Evolutionary conservation across 306 rosid genomes (phyloP).

Genomic region (Quercus parvula): DNA sequence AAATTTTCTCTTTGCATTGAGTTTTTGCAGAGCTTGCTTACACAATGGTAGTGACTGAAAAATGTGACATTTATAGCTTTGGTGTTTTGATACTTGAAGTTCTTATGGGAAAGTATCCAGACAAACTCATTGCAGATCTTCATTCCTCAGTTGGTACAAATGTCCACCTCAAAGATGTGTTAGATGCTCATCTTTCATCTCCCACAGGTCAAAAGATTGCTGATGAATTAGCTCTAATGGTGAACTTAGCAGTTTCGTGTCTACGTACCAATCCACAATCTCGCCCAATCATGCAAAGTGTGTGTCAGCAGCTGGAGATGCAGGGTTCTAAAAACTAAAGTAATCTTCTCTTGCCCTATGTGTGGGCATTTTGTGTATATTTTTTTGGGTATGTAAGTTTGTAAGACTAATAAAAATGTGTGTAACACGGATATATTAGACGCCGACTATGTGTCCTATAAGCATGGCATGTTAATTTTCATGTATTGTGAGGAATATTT

Average conservation of each 20-base stretch:
- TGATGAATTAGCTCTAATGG: constrained; percentile 16
- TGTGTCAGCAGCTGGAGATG: neutral
- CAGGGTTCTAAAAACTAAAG: too few relatives aligned
- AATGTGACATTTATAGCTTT: neutral
- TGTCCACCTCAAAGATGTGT: constrained; percentile 23
- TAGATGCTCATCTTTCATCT: constrained; percentile 22
- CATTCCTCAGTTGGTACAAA: neutral
- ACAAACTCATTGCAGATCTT: neutral
- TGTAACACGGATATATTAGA: too few relatives aligned
- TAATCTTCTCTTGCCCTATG: too few relatives aligned
- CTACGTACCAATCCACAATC: constrained; percentile 19
- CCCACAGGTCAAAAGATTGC: neutral
- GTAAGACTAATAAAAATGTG: too few relatives aligned
- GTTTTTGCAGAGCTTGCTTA: neutral
- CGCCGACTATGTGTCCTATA: too few relatives aligned
- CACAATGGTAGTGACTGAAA: neutral
- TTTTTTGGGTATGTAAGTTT: neutral
- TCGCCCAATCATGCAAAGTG: constrained; percentile 32
- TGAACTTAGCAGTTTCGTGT: constrained; percentile 25
- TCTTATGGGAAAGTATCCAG: neutral
- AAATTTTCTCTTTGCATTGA: neutral
- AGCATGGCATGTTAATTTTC: too few relatives aligned
- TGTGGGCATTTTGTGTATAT: neutral
- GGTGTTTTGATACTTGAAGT: neutral
- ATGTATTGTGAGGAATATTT: too few relatives aligned